Evolutionary conservation across 2,329 filamentous ascomycete genomes (phyloP), one percentile per base, ranked within the genome.

Genomic region (Keithomyces neogunnii): DNA sequence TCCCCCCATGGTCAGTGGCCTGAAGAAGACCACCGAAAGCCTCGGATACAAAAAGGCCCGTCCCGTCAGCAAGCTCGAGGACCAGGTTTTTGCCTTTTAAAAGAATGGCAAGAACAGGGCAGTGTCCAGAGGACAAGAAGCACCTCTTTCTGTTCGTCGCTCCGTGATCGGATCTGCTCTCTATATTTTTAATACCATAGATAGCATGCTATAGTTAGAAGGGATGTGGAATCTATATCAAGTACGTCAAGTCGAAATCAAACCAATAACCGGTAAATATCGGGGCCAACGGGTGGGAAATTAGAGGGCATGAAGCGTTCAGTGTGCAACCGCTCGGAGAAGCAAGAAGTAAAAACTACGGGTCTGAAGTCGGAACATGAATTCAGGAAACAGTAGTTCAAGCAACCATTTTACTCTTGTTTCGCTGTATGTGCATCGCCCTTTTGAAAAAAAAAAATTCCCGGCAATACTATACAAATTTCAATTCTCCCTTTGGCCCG

Each of bases 51-150:
- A 88, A 66, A 97, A 97, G 80, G 88, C 93, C 42, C 83, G 85
- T 55, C 89, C 92, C 44, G 91, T 97, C 63, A 96, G 91, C 84
- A 97, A 97, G 82, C 84, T 97, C 50, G 88, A 92, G 67, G 93
- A 99, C 70, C 93, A 97, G 72, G 89, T 99, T 60, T 99, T 99
- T 75, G 90, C 89, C 66, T 99, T 99, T 73, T 74, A 71, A 65
- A 45, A 38, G 26, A 7, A 40, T 40, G n/a, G 4, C 19, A 32
- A 35, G 19, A 19, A 13, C 11, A 8, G 3, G 33, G 39, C n/a
- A 35, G 13, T 19, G 10, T 26, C 26, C 28, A 38, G 5, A 38
- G 9, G 11, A 13, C 36, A 13, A 40, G 19, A 40, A 26, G 19
- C 38, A 26, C 38, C 36, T 28, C 19, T 44, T 28, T 44, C 19